Base-by-base conservation (phyloP, 805 yeast species). In the Sugiyamaella qingdaonensis region DNA sequence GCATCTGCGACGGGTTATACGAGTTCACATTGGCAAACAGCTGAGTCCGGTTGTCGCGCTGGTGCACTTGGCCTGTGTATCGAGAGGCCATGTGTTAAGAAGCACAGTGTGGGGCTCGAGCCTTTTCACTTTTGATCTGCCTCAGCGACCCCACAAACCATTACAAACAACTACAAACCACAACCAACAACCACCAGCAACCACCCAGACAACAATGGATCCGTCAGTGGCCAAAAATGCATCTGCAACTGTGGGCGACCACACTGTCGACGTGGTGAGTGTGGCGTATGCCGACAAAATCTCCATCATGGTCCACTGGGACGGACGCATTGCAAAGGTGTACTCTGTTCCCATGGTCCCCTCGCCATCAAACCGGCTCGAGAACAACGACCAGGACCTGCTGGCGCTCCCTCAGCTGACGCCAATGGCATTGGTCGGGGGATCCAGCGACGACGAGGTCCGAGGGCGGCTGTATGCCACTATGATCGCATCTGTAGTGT, bases 1-100 rank as follows among this genome's bases (percentile, higher is more conserved):
- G 16, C 47, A 53, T 56, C 36, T 56, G 61, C 13, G 64, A 51
- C 21, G 68, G 67, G 34, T 57, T 59, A 42, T 65, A 65, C 11
- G 68, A 58, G 19, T 61, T 56, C 4, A 61, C 65, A 46, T 64
- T 68, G 19, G 68, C 64, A 55, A 71, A 71, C 29, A 71, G 62
- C 60, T 70, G 73, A 9, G 74, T 70, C 4, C 74, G 65, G 41
- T 58, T 57, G 49, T 69, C 74, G 14, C 73, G 64, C 49, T 64
- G 70, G 52, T 68, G 70, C 33, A 55, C 59, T 47, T 62, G 61
- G n/a, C 57, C 51, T 29, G 58, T 34, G 41, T 59, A 57, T 45
- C 62, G 34, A 16, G 54, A 53, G 10, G 58, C 47, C 54, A 52
- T 55, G 21, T 11, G 49, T 46, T 10, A 42, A 42, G 37, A 34